Percentiles rank a stretch among this genome's conserved stretches.
Evolutionary conservation across 2,329 filamentous ascomycete genomes (phyloP).

Genomic region (Alternaria brassicicola): DNA sequence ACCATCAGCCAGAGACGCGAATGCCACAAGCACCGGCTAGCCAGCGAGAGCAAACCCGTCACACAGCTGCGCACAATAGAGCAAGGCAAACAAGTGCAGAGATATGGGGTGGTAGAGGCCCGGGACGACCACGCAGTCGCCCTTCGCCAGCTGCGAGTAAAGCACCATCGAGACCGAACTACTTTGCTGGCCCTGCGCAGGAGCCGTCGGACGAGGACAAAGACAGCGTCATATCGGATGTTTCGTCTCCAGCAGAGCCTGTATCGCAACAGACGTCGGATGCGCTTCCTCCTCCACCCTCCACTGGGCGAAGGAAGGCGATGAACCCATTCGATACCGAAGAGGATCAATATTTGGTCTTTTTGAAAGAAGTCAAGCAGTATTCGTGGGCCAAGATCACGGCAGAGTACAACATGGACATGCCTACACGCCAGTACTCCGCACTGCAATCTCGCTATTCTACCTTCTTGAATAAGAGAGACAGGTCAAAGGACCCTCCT

Average conservation of each 20-base stretch:
- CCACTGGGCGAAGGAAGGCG: background rate
- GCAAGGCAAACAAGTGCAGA: background rate
- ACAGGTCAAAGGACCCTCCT: slow-evolving; percentile 32
- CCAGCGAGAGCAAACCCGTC: background rate
- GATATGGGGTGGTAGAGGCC: background rate
- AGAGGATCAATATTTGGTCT: slow-evolving; percentile 46
- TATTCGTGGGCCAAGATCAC: slow-evolving; percentile 48
- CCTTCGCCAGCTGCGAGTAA: background rate
- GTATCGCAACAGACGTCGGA: background rate
- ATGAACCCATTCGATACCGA: slow-evolving; percentile 20
- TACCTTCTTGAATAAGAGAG: slow-evolving; percentile 32
- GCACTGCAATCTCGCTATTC: slow-evolving; percentile 40
- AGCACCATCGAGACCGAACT: background rate
- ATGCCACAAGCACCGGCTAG: background rate
- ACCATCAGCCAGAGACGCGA: background rate
- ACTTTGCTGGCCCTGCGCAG: slow-evolving; percentile 2
- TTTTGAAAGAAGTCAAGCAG: slow-evolving; percentile 50
- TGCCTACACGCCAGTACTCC: slow-evolving; percentile 37
- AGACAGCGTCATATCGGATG: slow-evolving; percentile 15
- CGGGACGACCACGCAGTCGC: background rate
- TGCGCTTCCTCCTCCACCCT: background rate
- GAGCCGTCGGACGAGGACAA: slow-evolving; percentile 8
- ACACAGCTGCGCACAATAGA: background rate
- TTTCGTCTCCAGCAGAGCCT: background rate
- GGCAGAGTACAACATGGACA: slow-evolving; percentile 31